These are phyloP conservation scores for Dothidotthia symphoricarpi DNA, from an alignment of 2,329 filamentous ascomycete species.

Conservation along the genomic window DNA sequence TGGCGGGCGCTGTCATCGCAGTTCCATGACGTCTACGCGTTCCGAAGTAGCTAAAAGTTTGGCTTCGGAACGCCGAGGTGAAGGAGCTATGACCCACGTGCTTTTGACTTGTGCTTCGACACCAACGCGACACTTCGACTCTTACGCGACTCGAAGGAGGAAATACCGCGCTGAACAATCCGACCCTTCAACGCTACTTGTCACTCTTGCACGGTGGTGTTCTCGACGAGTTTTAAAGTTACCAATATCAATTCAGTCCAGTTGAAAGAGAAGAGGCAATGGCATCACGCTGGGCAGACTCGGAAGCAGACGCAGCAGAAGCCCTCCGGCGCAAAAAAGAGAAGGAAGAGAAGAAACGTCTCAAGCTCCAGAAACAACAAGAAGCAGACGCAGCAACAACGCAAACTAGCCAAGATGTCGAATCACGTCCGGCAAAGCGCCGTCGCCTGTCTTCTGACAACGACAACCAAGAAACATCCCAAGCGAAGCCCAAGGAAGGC, in stretches of 20 bases:
- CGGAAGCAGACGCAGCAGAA: constrained; percentile 74
- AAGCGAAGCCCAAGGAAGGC: constrained; percentile 22
- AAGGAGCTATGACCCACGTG: constrained; percentile 37
- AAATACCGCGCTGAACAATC: too few relatives aligned
- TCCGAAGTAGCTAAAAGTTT: constrained; percentile 27
- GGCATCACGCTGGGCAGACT: constrained; percentile 83
- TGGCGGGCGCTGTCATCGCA: constrained; percentile 24
- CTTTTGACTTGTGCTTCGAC: constrained; percentile 5
- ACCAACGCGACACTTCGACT: neutral
- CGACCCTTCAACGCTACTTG: too few relatives aligned
- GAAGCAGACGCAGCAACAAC: constrained; percentile 52
- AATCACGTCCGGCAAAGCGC: constrained; percentile 54
- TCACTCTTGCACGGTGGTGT: too few relatives aligned
- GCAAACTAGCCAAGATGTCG: neutral
- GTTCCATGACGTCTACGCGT: constrained; percentile 34
- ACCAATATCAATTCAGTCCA: too few relatives aligned
- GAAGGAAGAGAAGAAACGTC: constrained; percentile 84
- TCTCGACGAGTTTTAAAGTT: too few relatives aligned
- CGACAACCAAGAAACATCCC: constrained; percentile 11
- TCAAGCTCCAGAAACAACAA: constrained; percentile 78
- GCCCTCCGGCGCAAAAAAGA: constrained; percentile 72
- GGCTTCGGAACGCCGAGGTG: constrained; percentile 27
- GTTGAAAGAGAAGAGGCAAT: constrained; percentile 36
- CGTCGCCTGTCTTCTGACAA: constrained; percentile 59
- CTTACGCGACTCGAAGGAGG: too few relatives aligned